A percentile compares a stretch with the other conserved stretches of the same genome.
Evolutionary conservation across 164 flowering plant genomes (phyloP).

Genomic region (Chimonanthus salicifolius): DNA sequence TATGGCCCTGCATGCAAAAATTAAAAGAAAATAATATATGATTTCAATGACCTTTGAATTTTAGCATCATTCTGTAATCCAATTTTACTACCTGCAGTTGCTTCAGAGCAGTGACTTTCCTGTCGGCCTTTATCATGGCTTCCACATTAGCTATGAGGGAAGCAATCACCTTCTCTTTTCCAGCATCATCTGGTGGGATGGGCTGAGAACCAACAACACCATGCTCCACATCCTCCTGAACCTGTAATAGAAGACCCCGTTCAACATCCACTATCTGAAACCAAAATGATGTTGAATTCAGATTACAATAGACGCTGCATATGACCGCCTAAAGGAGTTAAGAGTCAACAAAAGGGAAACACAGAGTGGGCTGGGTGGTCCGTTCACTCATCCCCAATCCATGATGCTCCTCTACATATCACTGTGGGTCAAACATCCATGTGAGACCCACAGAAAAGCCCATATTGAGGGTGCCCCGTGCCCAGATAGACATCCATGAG

Average conservation of each 20-base stretch:
- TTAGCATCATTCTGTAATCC: background rate
- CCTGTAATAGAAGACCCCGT: slow-evolving; percentile 29
- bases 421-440: too few relatives aligned
- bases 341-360: too few relatives aligned
- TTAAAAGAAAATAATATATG: background rate
- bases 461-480: too few relatives aligned
- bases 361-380: too few relatives aligned
- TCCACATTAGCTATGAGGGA: slow-evolving; percentile 85
- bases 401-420: background rate
- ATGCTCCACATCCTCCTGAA: slow-evolving; percentile 60
- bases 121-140: slow-evolving; percentile 92
- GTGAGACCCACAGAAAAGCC: too few relatives aligned
- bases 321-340: background rate
- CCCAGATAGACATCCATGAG: too few relatives aligned
- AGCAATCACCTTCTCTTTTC: slow-evolving; percentile 76
- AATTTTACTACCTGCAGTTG: slow-evolving; percentile 63
- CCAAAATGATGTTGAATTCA: background rate
- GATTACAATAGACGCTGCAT: background rate
- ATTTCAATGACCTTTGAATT: background rate
- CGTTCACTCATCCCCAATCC: background rate
- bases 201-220: slow-evolving; percentile 70
- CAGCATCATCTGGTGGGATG: slow-evolving; percentile 61
- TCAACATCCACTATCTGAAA: background rate
- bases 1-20: slow-evolving; percentile 63
- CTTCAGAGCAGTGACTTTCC: slow-evolving; percentile 85